Conservation (phyloP, 768 basidiomycete species). For the Panaeolus cyanescens region DNA sequence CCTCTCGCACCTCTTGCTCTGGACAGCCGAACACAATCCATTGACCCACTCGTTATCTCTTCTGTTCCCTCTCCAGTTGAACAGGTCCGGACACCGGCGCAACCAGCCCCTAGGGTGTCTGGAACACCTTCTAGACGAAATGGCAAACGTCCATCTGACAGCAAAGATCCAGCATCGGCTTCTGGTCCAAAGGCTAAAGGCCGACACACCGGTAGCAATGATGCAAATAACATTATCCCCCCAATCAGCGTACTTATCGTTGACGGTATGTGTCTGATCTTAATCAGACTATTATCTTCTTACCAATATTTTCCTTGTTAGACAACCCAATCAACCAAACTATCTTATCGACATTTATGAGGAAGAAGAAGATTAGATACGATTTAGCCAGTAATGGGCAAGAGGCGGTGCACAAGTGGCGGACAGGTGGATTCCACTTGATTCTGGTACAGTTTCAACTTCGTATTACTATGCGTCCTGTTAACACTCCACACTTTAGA, state of each 20-base stretch:
- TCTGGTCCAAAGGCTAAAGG: constrained; percentile 44
- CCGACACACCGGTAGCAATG: constrained; percentile 43
- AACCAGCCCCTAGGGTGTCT: not conserved
- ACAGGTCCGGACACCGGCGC: not conserved
- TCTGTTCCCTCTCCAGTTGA: not conserved
- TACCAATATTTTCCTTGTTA: constrained; percentile 30
- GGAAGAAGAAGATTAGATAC: constrained; percentile 93
- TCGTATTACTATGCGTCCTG: not conserved
- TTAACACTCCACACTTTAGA: constrained; percentile 51
- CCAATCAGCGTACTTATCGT: constrained; percentile 98
- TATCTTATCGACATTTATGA: constrained; percentile 96
- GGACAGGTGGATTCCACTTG: constrained; percentile 89
- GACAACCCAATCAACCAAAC: constrained; percentile 99
- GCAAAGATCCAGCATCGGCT: constrained; percentile 27
- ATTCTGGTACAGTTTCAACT: constrained; percentile 72
- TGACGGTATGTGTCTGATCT: constrained; percentile 66
- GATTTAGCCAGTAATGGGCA: constrained; percentile 93
- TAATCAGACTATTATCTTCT: constrained; percentile 7
- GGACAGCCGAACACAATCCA: constrained; percentile 1
- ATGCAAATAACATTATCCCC: constrained; percentile 76
- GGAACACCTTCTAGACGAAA: constrained; percentile 9
- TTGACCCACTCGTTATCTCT: constrained; percentile 1
- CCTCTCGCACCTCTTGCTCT: not conserved
- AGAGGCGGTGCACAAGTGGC: constrained; percentile 96
- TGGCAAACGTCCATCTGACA: constrained; percentile 14